phyloP scores from a whole-genome alignment of 108 stramenopile species.

The Cylindrotheca fusiformis region DNA sequence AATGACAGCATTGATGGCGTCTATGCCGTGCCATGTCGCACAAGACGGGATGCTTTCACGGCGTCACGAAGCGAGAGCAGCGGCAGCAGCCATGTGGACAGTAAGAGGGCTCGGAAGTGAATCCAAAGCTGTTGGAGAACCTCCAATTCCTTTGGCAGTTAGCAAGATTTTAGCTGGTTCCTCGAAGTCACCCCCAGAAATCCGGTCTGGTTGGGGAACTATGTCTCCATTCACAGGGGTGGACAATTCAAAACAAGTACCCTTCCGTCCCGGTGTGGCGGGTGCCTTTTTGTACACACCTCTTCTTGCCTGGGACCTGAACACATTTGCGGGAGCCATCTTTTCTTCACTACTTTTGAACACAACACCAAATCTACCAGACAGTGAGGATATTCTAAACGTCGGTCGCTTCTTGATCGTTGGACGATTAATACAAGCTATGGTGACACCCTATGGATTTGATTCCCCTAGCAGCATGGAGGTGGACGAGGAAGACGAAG shows the following conservation, averaged over 20 bases:
- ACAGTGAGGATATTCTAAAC: constrained; percentile 46
- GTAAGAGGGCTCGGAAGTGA: constrained; percentile 53
- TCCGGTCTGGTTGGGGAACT: constrained; percentile 64
- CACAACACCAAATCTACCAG: constrained; percentile 29
- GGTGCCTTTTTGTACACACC: constrained; percentile 79
- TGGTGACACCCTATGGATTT: constrained; percentile 70
- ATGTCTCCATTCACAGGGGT: constrained; percentile 47
- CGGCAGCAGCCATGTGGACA: constrained; percentile 84
- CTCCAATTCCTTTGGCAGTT: constrained; percentile 63
- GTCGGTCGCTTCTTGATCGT: constrained; percentile 50
- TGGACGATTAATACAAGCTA: constrained; percentile 68
- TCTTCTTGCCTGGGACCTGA: constrained; percentile 86
- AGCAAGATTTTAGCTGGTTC: constrained; percentile 20
- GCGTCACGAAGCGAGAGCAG: constrained; percentile 77
- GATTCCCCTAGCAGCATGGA: constrained; percentile 33
- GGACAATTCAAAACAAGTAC: constrained; percentile 11
- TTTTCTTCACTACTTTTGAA: constrained; percentile 69
- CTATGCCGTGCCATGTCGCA: constrained; percentile 78
- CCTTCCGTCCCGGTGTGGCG: constrained; percentile 82
- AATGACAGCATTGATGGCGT: constrained; percentile 63
- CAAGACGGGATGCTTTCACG: constrained; percentile 71
- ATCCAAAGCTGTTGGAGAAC: constrained; percentile 17
- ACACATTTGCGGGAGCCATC: constrained; percentile 71
- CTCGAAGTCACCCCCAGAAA: constrained; percentile 21
- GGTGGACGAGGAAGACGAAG: constrained; percentile 48